Evolutionary conservation across 768 basidiomycete species (phyloP), one percentile per base, ranked within the genome.

Genomic region (Symmetrospora coprosmae): DNA sequence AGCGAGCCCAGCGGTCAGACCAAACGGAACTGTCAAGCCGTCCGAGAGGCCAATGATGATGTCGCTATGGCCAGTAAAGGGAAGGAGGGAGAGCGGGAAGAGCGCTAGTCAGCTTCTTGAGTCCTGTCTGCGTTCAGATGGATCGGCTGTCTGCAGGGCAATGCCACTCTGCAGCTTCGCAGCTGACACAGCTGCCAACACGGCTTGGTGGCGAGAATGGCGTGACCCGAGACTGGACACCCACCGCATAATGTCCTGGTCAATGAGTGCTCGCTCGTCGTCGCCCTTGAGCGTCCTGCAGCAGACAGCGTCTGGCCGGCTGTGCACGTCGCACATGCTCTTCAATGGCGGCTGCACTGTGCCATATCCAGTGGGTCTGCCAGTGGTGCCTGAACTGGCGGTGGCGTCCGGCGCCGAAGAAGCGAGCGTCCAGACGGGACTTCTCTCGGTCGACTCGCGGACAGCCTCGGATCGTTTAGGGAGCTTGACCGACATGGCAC

Each of bases 61-160:
- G 27, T 61, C 60, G 16, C 60, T 58, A 28, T 27, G 14, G 4
- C n/a, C 16, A 30, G 17, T 2, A 88, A 81, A 37, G 90, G n/a
- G n/a, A 75, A 7, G 89, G 88, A 70, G 90, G 90, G 0, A 88
- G 88, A 1, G 91, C 87, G 0, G 89, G 91, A 63, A 49, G n/a
- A 56, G 51, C 60, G 56, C 2, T 50, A 11, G 11, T 9, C 21
- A 31, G n/a, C 25, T 38, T 14, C n/a, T 50, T 40, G 35, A 8
- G n/a, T 9, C 19, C 30, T 14, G 31, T 51, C 37, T 33, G 50
- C 14, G 35, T 33, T 13, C 23, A 27, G 13, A 5, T 50, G 90
- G 75, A 6, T 88, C 87, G 67, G 90, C 87, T 0, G 85, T 86
- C 8, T 89, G 81, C n/a, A 88, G 88, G 63, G 89, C 89, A 46